phyloP scores from a whole-genome alignment of 2,329 filamentous ascomycete genomes.

The Lecanicillium sp. region DNA sequence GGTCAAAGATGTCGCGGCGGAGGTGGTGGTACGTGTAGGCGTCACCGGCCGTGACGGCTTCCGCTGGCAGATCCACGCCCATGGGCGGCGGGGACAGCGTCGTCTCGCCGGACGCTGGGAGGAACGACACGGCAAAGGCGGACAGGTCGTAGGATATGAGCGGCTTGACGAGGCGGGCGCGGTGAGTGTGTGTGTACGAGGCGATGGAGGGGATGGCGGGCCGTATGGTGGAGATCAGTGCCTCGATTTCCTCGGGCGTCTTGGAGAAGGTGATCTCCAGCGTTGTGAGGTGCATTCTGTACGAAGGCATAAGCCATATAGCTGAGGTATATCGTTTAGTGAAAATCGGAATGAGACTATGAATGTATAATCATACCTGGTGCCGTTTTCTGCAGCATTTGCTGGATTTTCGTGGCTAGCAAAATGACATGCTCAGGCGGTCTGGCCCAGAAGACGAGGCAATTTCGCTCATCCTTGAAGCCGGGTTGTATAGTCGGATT shows the following conservation, averaged over 20 bases:
- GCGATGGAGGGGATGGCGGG: conserved; percentile 54
- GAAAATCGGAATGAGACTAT: too few species aligned
- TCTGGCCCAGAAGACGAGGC: conserved; percentile 82
- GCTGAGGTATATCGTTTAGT: conserved; percentile 39
- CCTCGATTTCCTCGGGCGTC: conserved; percentile 60
- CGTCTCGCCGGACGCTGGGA: conserved; percentile 67
- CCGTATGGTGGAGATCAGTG: conserved; percentile 53
- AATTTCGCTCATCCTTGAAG: conserved; percentile 71
- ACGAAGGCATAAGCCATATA: conserved; percentile 79
- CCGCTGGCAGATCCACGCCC: conserved; percentile 28
- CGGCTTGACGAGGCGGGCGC: conserved; percentile 73
- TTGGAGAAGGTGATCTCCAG: conserved; percentile 80
- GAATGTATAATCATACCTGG: too few species aligned
- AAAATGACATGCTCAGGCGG: conserved; percentile 66
- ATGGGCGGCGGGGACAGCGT: conserved; percentile 31
- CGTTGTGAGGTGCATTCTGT: conserved; percentile 76
- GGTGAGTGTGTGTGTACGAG: conserved; percentile 60
- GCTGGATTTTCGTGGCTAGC: conserved; percentile 64
- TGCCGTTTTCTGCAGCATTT: conserved; percentile 54
- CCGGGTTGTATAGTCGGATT: conserved; percentile 57
- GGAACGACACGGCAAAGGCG: conserved; percentile 79
- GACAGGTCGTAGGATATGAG: conserved; percentile 78
- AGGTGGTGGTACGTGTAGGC: conserved; percentile 86
- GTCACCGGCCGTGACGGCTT: conserved; percentile 46
- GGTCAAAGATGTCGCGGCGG: conserved; percentile 66